phyloP scores from a whole-genome alignment of 176 grass and related monocot species.

The Neostapfia colusana region DNA sequence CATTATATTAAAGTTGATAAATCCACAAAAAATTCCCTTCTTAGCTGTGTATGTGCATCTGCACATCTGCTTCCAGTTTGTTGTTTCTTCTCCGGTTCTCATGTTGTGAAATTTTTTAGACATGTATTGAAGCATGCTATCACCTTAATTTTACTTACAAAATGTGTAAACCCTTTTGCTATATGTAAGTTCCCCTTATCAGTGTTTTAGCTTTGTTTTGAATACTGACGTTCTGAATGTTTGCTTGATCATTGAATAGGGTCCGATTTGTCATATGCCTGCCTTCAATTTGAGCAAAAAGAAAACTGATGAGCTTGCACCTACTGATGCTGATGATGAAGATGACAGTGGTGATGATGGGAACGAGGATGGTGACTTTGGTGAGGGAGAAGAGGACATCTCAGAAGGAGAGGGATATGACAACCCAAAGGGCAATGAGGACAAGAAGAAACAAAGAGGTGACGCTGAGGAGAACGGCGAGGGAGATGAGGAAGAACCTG shows the following conservation, averaged over 20 bases:
- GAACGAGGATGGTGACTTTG: constrained; percentile 55
- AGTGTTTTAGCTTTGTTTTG: constrained; percentile 8
- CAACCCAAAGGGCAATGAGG: constrained; percentile 48
- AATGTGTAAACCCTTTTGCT: neutral
- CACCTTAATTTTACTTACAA: neutral
- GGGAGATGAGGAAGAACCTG: constrained; percentile 54
- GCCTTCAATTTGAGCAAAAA: constrained; percentile 37
- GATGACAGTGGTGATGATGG: constrained; percentile 41
- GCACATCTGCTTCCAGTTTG: neutral
- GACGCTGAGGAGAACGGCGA: constrained; percentile 63
- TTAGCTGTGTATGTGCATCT: neutral
- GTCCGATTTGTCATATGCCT: constrained; percentile 26
- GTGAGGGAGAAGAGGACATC: constrained; percentile 58
- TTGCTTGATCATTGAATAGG: constrained; percentile 39
- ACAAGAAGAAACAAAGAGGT: constrained; percentile 53
- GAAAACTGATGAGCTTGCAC: constrained; percentile 41
- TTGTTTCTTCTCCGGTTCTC: neutral
- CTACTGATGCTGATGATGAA: constrained; percentile 60
- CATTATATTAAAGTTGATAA: neutral
- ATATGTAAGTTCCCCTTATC: constrained; percentile 4
- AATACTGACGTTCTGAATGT: neutral
- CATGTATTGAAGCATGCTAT: constrained; percentile 1
- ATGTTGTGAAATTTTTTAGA: neutral
- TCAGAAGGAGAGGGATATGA: constrained; percentile 66
- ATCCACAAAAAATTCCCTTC: neutral